Base-by-base conservation (phyloP, 2,329 filamentous ascomycete genomes). In the Pleoardoris graminearum region DNA sequence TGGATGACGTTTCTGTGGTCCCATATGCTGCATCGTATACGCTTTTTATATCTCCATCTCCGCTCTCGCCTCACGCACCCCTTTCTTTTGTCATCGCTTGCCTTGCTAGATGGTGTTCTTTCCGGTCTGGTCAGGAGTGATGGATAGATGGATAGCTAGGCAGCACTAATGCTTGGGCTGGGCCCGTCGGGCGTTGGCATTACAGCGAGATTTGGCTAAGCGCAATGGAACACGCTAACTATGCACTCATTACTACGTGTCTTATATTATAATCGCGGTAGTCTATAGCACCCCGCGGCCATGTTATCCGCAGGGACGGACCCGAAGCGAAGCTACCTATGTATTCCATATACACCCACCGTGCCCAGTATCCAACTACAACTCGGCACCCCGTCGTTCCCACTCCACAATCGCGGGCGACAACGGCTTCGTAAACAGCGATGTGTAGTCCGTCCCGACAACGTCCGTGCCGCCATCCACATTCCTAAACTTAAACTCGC, bases 401-500 rank as follows among this genome's bases (percentile, higher is more conserved):
- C 89, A 96, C 71, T 83, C 79, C 43, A 96, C 84, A 45, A 85
- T 79, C 12, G 73, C 77, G 6, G 77, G 77, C 12, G 65, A 60
- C 48, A 78, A 53, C 38, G 78, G 78, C 55, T 76, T 66, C 42
- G 75, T 77, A 63, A 80, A 80, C 57, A 80, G 51, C 58, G 64
- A 66, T 55, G 80, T 80, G 75, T 87, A 89, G 68, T 90, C 87
- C 7, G 86, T 90, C 16, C 74, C 87, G 39, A 88, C 82, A 32
- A 94, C 81, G 29, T 81, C 82, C 67, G 84, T 78, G 70, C 82
- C 84, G n/a, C 89, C 88, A 63, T 89, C 85, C 2, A 85, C 73
- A 64, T 91, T 95, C 68, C 82, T 80, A 72, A 96, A 84, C 78
- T 90, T 93, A 79, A 96, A 90, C 48, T 85, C 72, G 44, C 91